Evolutionary conservation across 805 yeast genomes (phyloP).

Genomic region (Candida namnaoensis): DNA sequence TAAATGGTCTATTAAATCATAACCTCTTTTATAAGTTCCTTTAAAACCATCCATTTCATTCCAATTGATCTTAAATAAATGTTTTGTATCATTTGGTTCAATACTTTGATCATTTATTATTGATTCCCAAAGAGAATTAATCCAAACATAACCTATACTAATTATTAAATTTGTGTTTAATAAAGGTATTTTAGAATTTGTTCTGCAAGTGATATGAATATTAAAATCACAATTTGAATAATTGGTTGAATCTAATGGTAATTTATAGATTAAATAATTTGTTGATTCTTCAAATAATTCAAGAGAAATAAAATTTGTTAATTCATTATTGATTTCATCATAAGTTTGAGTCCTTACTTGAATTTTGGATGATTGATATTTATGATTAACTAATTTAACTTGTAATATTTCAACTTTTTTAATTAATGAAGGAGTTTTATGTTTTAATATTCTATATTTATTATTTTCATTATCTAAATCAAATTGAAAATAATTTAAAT

Average conservation of each 20-base stretch:
- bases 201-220: conserved; percentile 12
- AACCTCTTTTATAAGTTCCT: conserved; percentile 51
- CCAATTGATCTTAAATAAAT: conserved; percentile 24
- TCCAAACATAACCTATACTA: conserved; percentile 27
- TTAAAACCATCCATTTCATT: conserved; percentile 57
- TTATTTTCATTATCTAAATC: not conserved
- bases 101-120: conserved; percentile 9
- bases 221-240: conserved; percentile 7
- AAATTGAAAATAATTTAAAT: conserved; percentile 46
- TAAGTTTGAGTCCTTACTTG: too few relatives aligned
- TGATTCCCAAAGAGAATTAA: conserved; percentile 35
- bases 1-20: conserved; percentile 40
- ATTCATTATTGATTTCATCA: too few relatives aligned
- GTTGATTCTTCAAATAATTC: not conserved
- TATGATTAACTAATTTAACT: conserved; percentile 1
- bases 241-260: not conserved
- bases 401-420: not conserved
- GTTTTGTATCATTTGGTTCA: not conserved
- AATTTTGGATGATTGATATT: too few relatives aligned
- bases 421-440: too few relatives aligned
- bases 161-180: not conserved
- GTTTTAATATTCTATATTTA: too few relatives aligned
- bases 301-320: too few relatives aligned
- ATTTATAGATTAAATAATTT: not conserved
- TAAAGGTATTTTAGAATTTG: conserved; percentile 1